A percentile compares a stretch with the other conserved stretches of the same genome.
These are phyloP conservation scores for Saccharomycopsis hybrid DNA, from an alignment of 1,139 yeast genomes.

Conservation along the genomic window DNA sequence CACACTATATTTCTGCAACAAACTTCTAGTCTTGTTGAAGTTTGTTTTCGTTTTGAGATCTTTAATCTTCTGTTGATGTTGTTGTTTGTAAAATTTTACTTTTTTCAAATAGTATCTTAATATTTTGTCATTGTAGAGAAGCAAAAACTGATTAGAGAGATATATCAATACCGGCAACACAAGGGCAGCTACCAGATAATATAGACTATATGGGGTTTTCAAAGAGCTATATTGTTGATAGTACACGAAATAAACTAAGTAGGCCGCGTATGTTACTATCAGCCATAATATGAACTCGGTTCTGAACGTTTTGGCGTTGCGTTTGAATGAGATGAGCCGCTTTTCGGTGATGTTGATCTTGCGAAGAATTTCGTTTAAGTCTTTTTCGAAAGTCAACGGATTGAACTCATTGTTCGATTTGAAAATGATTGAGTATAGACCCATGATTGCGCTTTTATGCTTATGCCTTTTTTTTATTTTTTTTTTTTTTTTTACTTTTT, in stretches of 20 bases:
- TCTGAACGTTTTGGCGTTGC: constrained; percentile 3
- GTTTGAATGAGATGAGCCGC: constrained; percentile 27
- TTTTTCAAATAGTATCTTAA: constrained; percentile 24
- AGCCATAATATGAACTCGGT: not conserved
- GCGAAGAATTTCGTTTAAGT: constrained; percentile 38
- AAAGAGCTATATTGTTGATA: not conserved
- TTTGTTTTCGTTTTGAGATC: constrained; percentile 76
- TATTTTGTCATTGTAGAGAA: constrained; percentile 28
- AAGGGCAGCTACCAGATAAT: not conserved
- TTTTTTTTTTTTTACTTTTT: too few species aligned
- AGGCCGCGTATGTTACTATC: not conserved
- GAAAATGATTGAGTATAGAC: constrained; percentile 11
- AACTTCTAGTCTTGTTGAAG: constrained; percentile 67
- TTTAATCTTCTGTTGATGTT: constrained; percentile 58
- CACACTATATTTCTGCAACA: constrained; percentile 58
- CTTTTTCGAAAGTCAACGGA: constrained; percentile 45
- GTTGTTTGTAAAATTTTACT: constrained; percentile 37
- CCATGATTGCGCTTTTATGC: too few species aligned
- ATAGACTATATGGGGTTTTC: not conserved
- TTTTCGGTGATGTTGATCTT: constrained; percentile 35
- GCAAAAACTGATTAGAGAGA: constrained; percentile 26
- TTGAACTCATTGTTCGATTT: constrained; percentile 32
- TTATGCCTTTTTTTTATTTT: too few species aligned
- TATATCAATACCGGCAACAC: constrained; percentile 31
- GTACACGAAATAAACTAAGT: constrained; percentile 5